Evolutionary conservation across 2,329 filamentous ascomycete species (phyloP).

Genomic region (Pseudocercospora cruenta): DNA sequence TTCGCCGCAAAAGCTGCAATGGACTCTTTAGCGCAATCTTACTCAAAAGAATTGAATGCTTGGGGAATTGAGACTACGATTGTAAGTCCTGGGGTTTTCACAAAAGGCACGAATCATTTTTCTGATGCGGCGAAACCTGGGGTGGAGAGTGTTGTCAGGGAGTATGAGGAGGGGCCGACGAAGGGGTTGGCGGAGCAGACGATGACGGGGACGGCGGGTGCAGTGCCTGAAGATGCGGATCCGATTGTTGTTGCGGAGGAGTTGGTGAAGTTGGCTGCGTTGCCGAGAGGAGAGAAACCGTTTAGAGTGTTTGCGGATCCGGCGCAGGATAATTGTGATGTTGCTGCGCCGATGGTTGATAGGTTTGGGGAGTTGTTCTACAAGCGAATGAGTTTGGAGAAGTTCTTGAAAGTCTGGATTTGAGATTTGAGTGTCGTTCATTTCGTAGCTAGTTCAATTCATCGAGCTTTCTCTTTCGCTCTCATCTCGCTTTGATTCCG

Average conservation of each 20-base stretch:
- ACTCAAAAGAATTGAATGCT: conserved; percentile 14
- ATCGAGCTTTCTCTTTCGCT: conserved; percentile 10
- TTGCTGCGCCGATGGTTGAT: conserved; percentile 10
- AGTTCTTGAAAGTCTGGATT: conserved; percentile 10
- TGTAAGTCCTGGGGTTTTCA: conserved; percentile 17
- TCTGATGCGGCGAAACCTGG: conserved; percentile 12
- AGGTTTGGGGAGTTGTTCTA: conserved; percentile 14
- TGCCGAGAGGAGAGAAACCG: conserved; percentile 19
- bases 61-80: conserved; percentile 23
- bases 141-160: neutral
- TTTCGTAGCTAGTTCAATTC: conserved; percentile 19
- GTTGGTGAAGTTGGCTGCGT: conserved; percentile 8
- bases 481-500: conserved; percentile 24
- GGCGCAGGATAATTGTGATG: conserved; percentile 13
- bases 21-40: conserved; percentile 16
- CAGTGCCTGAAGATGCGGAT: conserved; percentile 18
- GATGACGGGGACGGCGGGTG: conserved; percentile 12
- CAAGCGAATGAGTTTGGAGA: conserved; percentile 14
- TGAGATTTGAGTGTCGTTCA: conserved; percentile 14
- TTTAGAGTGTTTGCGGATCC: conserved; percentile 13
- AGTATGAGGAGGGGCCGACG: conserved; percentile 15
- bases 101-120: conserved; percentile 16
- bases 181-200: conserved; percentile 16
- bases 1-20: conserved; percentile 20
- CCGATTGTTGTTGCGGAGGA: conserved; percentile 17